Conservation (phyloP, 208 protist species). For the Acanthamoeba triangularis region DNA sequence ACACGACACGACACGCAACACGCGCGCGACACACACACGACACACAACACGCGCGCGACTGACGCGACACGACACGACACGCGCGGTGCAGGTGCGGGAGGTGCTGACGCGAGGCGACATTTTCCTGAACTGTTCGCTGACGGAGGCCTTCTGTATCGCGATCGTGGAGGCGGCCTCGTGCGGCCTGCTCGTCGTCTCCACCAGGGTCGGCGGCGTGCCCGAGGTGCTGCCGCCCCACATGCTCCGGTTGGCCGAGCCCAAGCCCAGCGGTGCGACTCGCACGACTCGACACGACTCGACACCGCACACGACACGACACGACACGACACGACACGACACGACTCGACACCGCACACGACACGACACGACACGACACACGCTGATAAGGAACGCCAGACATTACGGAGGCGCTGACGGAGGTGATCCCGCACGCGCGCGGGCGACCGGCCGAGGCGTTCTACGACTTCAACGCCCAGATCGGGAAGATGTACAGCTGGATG, state of each 20-base stretch:
- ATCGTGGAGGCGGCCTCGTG: slow-evolving; percentile 98
- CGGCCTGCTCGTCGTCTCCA: slow-evolving; percentile 97
- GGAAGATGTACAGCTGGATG: slow-evolving; percentile 97
- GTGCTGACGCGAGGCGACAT: slow-evolving; percentile 98
- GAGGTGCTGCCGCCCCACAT: slow-evolving; percentile 98
- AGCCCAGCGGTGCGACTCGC: background rate
- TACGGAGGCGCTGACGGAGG: slow-evolving; percentile 71
- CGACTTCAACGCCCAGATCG: slow-evolving; percentile 94
- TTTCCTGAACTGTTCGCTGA: slow-evolving; percentile 99
- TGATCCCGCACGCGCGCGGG: background rate
- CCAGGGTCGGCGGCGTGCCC: slow-evolving; percentile 98
- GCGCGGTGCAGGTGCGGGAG: slow-evolving; percentile 89
- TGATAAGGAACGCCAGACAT: background rate
- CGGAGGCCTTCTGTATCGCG: slow-evolving; percentile 99
- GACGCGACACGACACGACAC: no score
- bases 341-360: no score
- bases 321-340: no score
- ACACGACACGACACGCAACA: no score
- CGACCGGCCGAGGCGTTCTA: slow-evolving; percentile 90
- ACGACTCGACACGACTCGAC: background rate
- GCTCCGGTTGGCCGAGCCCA: slow-evolving; percentile 87
- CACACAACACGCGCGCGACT: background rate
- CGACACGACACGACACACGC: background rate
- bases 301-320: no score
- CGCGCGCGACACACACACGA: background rate